These are phyloP conservation scores for Micromonas commoda DNA, from an alignment of 139 green algal genomes.

Conservation along the genomic window DNA sequence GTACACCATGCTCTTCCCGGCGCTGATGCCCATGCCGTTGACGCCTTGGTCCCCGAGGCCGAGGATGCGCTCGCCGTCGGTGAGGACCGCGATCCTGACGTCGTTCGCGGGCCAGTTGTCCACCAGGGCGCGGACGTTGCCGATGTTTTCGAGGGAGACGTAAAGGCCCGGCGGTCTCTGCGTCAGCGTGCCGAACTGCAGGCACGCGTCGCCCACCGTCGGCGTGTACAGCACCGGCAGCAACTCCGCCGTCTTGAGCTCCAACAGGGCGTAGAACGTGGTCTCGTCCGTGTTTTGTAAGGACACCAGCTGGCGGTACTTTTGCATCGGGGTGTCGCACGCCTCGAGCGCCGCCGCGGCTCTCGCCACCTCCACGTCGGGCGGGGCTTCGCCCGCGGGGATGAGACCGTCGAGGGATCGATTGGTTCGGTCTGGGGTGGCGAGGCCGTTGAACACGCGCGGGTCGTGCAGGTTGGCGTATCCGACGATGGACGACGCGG, in stretches of 20 bases:
- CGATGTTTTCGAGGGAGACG: slow-evolving; percentile 47
- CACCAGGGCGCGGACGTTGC: slow-evolving; percentile 41
- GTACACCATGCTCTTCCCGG: slow-evolving; percentile 73
- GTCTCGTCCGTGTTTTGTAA: slow-evolving; percentile 13
- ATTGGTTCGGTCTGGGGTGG: background rate
- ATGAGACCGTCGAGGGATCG: background rate
- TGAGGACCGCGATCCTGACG: slow-evolving; percentile 59
- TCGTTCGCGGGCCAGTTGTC: slow-evolving; percentile 47
- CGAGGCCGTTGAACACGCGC: background rate
- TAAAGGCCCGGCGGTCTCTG: slow-evolving; percentile 47
- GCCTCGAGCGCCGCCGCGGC: background rate
- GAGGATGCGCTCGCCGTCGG: slow-evolving; percentile 70
- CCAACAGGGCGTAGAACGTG: slow-evolving; percentile 14
- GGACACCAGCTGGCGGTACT: slow-evolving; percentile 17
- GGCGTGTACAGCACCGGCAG: slow-evolving; percentile 62
- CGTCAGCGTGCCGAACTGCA: slow-evolving; percentile 37
- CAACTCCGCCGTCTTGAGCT: slow-evolving; percentile 28
- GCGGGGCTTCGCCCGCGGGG: background rate
- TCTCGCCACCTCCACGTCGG: slow-evolving; percentile 14
- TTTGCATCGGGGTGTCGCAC: slow-evolving; percentile 1
- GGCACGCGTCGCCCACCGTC: slow-evolving; percentile 59
- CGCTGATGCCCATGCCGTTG: slow-evolving; percentile 76
- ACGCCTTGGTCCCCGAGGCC: slow-evolving; percentile 72
- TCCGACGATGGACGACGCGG: background rate
- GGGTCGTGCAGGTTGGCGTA: background rate